Percentiles rank a stretch among this genome's conserved stretches.
phyloP scores from a whole-genome alignment of 2,329 filamentous ascomycete genomes.

The Cytospora chrysosperma region DNA sequence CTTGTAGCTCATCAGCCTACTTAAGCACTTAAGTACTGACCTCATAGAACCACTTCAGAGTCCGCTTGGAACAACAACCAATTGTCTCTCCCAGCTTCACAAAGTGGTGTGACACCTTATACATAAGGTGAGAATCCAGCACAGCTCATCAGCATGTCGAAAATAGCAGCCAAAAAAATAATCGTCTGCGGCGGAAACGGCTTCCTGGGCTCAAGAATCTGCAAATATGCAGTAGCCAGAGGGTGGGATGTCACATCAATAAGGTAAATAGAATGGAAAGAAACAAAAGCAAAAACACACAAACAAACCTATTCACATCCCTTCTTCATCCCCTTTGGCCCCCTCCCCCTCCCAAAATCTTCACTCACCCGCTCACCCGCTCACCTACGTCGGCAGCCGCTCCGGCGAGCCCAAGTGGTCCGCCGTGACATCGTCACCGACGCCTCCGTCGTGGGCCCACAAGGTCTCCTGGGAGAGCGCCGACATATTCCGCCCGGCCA shows the following conservation, averaged over 20 bases:
- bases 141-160: slow-evolving; percentile 43
- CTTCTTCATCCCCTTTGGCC: accelerated
- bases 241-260: slow-evolving; percentile 93
- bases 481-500: slow-evolving; percentile 79
- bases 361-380: slow-evolving; percentile 11
- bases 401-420: slow-evolving; percentile 89
- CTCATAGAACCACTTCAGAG: neutral
- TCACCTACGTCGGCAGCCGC: slow-evolving; percentile 60
- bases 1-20: no score
- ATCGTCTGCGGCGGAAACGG: slow-evolving; percentile 93
- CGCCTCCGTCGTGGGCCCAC: slow-evolving; percentile 76
- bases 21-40: no score
- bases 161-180: slow-evolving; percentile 66
- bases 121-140: neutral
- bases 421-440: slow-evolving; percentile 66
- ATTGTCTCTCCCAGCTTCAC: neutral
- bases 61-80: neutral
- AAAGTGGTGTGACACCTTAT: slow-evolving; percentile 25
- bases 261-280: slow-evolving; percentile 60
- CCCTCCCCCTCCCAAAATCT: no score
- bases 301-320: neutral
- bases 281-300: neutral
- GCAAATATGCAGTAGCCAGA: slow-evolving; percentile 79
- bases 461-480: slow-evolving; percentile 84
- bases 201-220: slow-evolving; percentile 86